Base-by-base conservation (phyloP, 345 rosid species). In the Eucalyptus pauciflora region DNA sequence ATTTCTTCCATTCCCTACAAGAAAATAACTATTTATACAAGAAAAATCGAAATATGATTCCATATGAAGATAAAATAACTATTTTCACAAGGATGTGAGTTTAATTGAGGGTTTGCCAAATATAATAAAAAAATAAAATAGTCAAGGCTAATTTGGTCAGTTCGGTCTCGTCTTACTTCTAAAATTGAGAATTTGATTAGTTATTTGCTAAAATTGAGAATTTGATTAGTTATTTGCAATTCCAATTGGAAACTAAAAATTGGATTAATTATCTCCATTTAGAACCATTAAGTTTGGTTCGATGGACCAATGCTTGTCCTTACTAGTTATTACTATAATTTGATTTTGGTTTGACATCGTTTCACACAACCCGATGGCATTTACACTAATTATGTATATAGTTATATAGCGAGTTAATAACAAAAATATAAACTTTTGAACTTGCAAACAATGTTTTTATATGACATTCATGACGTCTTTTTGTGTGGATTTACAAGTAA, bases 151-250 rank as follows among this genome's bases (percentile, higher is more conserved):
- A 27, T 60, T 60, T 1, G 2, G 0, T 12, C 0, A 0, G 4
- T 60, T 11, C 0, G 0, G 7, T 60, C 13, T 0, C 0, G 0
- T 25, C 7, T 3, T 60, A 25, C 7, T 7, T 25, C 2, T 27
- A 27, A 25, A 60, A 60, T 5, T 6, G 2, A 25, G 67, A 60
- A 12, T 60, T 22, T 1, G 3, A 24, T 11, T 56, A 24, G 29
- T 22, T 56, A 56, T 56, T 24, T 7, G 10, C 2, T 27, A 27
- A 25, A 60, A 60, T 5, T 6, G 2, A 25, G 67, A 60, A 12
- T 60, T 22, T 1, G 3, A 24, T 11, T 56, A 24, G 29, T 22
- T 56, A 56, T 56, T 24, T 7, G 10, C 2, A 18, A 52, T 52
- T 52, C 0, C 25, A 52, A 7, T 52, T 18, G 7, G 0, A 52